Base-by-base conservation (phyloP, 129 eudicot genomes). In the Pulicaria dysenterica region DNA sequence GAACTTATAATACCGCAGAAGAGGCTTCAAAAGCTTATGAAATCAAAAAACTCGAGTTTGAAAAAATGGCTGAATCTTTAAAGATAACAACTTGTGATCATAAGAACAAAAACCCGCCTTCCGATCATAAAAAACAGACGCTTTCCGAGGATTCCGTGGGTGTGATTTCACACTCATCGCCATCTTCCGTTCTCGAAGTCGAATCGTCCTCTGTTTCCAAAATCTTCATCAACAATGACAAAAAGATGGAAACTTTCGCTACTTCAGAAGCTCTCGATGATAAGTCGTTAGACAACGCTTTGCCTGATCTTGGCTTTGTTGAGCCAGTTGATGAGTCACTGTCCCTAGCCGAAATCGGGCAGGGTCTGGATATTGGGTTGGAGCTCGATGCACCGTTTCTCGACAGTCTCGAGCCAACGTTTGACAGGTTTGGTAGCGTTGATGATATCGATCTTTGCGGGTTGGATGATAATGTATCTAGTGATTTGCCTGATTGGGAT, bases 1-100 rank as follows among this genome's bases (percentile, higher is more conserved):
- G 97, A 14, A 91, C 97, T 40, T 91, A 37, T 36, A 58, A 64
- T 37, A 88, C 92, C 2, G 88, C 95, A 14, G 92, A 85, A 64
- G 89, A 88, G 37, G 97, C 97, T 7, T 72, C 92, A 1, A 43
- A 19, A 34, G 95, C 88, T 76, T 91, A 91, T 46, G 88, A 91
- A 34, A n/a, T 40, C 12, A 82, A 82, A 62, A 80, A 71, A 54
- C 81, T 80, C 0, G 95, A 91, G 73, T 88, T 88, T 61, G 97
- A 91, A 43, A 65, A 15, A 63, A 70, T 70, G 82, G 67, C 51
- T 6, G 60, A 31, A 16, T 41, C 70, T 70, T 63, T 39, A 53
- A 78, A 63, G n/a, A 58, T 15, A 24, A 41, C 80, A 14, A 3
- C 6, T 39, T 39, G 1, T 24, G 1, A 24, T 24, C 31, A 58